phyloP scores from a whole-genome alignment of 306 rosid species.

The Cucurbita argyrosperma region DNA sequence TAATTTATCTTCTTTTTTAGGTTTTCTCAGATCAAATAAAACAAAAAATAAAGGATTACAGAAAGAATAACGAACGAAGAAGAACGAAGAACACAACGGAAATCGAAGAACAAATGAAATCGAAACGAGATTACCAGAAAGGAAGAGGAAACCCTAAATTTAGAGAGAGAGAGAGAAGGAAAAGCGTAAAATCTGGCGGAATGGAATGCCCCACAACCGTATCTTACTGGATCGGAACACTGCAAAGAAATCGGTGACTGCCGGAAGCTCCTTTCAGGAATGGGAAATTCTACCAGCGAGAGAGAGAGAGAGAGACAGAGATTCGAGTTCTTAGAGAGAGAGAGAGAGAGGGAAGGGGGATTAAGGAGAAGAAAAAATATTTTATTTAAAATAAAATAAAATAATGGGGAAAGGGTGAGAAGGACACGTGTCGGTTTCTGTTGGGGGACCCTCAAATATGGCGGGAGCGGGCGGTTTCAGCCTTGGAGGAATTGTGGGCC shows the following conservation, averaged over 20 bases:
- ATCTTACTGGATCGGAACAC: conserved; percentile 3
- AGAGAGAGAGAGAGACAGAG: conserved; percentile 3
- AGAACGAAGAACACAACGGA: not conserved
- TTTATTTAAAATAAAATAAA: not conserved
- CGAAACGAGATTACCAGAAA: not conserved
- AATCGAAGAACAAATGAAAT: not conserved
- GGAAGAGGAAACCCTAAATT: conserved; percentile 6
- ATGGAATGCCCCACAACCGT: conserved; percentile 4
- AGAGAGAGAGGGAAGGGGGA: not conserved
- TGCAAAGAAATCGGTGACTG: not conserved
- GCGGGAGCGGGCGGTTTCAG: conserved; percentile 34
- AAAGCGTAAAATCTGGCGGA: not conserved
- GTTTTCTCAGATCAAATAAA: conserved; percentile 10
- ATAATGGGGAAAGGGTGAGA: not conserved
- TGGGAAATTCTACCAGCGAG: conserved; percentile 32
- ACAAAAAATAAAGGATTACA: conserved; percentile 8
- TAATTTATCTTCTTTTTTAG: conserved; percentile 1
- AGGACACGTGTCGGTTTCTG: conserved; percentile 37
- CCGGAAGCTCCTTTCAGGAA: not conserved
- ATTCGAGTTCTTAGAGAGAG: not conserved
- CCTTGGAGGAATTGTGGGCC: not conserved
- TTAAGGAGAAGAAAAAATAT: not conserved
- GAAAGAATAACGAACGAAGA: not conserved
- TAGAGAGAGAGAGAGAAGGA: not conserved
- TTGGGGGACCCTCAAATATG: conserved; percentile 27